Evolutionary conservation across 2,329 filamentous ascomycete species (phyloP).

Genomic region (Ceratocystis lukuohia): DNA sequence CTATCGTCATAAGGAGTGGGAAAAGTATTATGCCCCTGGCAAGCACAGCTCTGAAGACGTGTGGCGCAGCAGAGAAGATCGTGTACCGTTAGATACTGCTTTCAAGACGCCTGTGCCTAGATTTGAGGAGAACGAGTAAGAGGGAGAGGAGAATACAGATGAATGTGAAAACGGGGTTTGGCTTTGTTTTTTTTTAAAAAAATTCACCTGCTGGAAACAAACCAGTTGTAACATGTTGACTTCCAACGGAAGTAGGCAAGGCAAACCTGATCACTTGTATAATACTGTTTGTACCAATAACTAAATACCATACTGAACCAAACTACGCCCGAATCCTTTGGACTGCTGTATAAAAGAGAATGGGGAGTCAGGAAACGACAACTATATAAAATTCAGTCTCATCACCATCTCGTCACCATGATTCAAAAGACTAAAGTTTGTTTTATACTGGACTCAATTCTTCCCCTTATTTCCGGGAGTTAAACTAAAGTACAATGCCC

Average conservation of each 20-base stretch:
- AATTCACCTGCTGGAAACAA: not conserved
- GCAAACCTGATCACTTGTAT: not conserved
- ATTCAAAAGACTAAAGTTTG: not conserved
- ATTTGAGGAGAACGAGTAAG: constrained; percentile 25
- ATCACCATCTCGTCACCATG: not conserved
- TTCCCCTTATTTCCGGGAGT: constrained; percentile 12
- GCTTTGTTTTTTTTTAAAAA: not conserved
- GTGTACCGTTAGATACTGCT: constrained; percentile 36
- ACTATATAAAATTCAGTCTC: not conserved
- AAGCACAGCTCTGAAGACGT: constrained; percentile 72
- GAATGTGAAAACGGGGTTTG: not conserved
- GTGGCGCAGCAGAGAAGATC: constrained; percentile 61
- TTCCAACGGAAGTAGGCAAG: no score
- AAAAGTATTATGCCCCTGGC: constrained; percentile 46
- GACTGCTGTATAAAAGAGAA: no score
- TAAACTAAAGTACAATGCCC: constrained; percentile 20
- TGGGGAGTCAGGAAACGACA: no score
- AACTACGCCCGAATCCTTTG: no score
- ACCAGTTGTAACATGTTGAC: not conserved
- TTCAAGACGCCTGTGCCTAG: constrained; percentile 32
- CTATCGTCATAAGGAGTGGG: constrained; percentile 52
- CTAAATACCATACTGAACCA: not conserved
- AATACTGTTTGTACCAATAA: not conserved
- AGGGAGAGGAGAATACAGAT: not conserved
- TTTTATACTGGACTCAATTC: constrained; percentile 20